Percentiles rank a stretch among this genome's conserved stretches.
These are phyloP conservation scores for Macrophomina pseudophaseolina DNA, from an alignment of 2,329 filamentous ascomycete genomes.

Conservation along the genomic window DNA sequence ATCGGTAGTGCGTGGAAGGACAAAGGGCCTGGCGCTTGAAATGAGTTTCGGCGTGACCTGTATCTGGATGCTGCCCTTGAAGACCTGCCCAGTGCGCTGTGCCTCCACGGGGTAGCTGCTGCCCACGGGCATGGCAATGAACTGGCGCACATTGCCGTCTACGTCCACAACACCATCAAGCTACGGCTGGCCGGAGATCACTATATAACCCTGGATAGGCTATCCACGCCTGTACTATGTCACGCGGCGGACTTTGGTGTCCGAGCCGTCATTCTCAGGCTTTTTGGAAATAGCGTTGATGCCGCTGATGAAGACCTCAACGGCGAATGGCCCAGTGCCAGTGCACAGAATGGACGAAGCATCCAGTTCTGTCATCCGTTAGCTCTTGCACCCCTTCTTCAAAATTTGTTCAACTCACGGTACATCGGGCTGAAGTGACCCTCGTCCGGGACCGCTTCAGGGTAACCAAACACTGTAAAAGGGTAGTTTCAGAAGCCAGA, in stretches of 20 bases:
- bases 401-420: neutral
- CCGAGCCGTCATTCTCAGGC: conserved; percentile 33
- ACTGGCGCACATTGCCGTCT: conserved; percentile 51
- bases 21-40: no score
- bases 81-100: conserved; percentile 52
- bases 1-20: no score
- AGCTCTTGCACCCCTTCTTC: neutral
- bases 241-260: conserved; percentile 29
- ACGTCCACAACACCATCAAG: conserved; percentile 49
- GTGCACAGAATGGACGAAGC: neutral
- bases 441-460: neutral
- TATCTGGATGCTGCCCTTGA: conserved; percentile 50
- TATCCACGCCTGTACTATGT: conserved; percentile 35
- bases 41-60: neutral
- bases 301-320: conserved; percentile 46
- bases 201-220: conserved; percentile 51
- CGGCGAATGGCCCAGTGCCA: conserved; percentile 34
- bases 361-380: neutral
- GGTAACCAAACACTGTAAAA: neutral
- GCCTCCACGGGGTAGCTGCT: conserved; percentile 53
- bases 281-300: conserved; percentile 50
- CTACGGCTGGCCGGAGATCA: conserved; percentile 48
- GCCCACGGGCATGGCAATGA: conserved; percentile 54
- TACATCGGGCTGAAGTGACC: neutral
- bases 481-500: neutral